These are phyloP conservation scores for Saccharomycopsis vini DNA, from an alignment of 805 yeast genomes.

Conservation along the genomic window DNA sequence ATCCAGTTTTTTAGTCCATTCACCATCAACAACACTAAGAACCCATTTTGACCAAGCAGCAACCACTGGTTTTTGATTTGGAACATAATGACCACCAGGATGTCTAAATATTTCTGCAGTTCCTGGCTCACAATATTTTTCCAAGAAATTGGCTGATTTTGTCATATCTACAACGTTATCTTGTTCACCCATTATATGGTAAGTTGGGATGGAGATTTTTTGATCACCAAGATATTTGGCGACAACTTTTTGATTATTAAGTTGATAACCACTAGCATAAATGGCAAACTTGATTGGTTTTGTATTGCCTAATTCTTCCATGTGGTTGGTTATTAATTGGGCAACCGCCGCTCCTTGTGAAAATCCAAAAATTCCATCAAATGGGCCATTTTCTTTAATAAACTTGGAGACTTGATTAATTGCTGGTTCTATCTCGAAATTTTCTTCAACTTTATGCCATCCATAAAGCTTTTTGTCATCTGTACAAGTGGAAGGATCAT, in stretches of 20 bases:
- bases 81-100: slow-evolving; percentile 97
- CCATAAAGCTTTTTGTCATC: slow-evolving; percentile 40
- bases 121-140: slow-evolving; percentile 39
- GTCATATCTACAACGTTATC: slow-evolving; percentile 80
- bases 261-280: slow-evolving; percentile 59
- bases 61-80: slow-evolving; percentile 53
- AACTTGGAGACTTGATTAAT: slow-evolving; percentile 40
- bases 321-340: slow-evolving; percentile 55
- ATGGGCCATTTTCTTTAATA: slow-evolving; percentile 64
- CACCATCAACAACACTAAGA: slow-evolving; percentile 12
- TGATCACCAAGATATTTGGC: slow-evolving; percentile 26
- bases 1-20: neutral
- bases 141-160: slow-evolving; percentile 53
- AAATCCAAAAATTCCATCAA: slow-evolving; percentile 83
- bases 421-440: slow-evolving; percentile 28
- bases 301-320: slow-evolving; percentile 40
- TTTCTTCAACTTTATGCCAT: slow-evolving; percentile 47
- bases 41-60: slow-evolving; percentile 18
- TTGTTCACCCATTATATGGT: slow-evolving; percentile 77
- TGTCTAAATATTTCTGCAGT: slow-evolving; percentile 51
- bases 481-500: slow-evolving; percentile 35
- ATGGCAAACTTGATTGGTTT: slow-evolving; percentile 63
- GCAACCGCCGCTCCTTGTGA: slow-evolving; percentile 92
- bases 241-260: slow-evolving; percentile 30
- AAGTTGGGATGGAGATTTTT: slow-evolving; percentile 32